These are phyloP conservation scores for Trichaptum fuscoviolaceum DNA, from an alignment of 768 basidiomycete genomes.

Conservation along the genomic window DNA sequence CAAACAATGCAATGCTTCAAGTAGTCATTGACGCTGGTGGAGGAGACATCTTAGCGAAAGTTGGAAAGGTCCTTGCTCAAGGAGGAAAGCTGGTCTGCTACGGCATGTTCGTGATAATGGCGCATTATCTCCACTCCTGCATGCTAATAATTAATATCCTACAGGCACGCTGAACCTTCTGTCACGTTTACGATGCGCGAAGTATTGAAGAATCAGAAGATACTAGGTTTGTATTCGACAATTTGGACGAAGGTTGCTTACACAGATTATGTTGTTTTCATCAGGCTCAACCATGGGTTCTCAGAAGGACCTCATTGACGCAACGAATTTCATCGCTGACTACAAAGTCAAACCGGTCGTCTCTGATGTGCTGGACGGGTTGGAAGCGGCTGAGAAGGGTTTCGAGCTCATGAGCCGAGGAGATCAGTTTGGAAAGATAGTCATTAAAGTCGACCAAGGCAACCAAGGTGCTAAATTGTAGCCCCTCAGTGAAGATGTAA, in stretches of 20 bases:
- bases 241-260: slow-evolving; percentile 2
- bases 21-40: slow-evolving; percentile 68
- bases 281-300: slow-evolving; percentile 85
- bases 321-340: slow-evolving; percentile 61
- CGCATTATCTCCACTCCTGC: background rate
- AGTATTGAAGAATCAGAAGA: slow-evolving; percentile 66
- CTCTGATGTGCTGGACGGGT: slow-evolving; percentile 62
- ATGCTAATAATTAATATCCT: slow-evolving; percentile 10
- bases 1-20: slow-evolving; percentile 37
- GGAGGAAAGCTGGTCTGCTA: slow-evolving; percentile 61
- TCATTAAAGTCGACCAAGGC: slow-evolving; percentile 40
- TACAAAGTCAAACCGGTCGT: slow-evolving; percentile 68
- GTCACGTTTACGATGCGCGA: slow-evolving; percentile 73
- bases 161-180: slow-evolving; percentile 56
- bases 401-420: slow-evolving; percentile 62
- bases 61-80: slow-evolving; percentile 43
- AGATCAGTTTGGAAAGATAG: slow-evolving; percentile 75
- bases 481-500: background rate
- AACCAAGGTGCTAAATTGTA: slow-evolving; percentile 16
- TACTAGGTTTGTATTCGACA: slow-evolving; percentile 50
- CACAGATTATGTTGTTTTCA: background rate
- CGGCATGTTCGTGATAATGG: slow-evolving; percentile 46
- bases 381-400: slow-evolving; percentile 60
- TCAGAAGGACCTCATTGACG: slow-evolving; percentile 62
- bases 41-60: slow-evolving; percentile 53